phyloP scores from a whole-genome alignment of 2,329 filamentous ascomycete genomes.

The Hymenoscyphus fructigenus region DNA sequence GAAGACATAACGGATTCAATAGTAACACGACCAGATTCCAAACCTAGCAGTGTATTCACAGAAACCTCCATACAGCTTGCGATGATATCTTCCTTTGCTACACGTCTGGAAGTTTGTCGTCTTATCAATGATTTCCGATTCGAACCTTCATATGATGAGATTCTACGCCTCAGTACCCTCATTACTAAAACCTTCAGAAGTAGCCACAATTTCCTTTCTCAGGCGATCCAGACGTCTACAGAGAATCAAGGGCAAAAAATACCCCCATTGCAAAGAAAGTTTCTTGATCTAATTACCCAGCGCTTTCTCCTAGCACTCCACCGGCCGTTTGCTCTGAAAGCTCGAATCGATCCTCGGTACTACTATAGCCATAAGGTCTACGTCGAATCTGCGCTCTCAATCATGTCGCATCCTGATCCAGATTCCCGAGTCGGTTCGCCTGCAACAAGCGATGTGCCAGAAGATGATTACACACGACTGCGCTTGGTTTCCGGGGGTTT shows the following conservation, averaged over 20 bases:
- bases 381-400: constrained; percentile 43
- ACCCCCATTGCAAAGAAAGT: constrained; percentile 40
- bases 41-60: constrained; percentile 39
- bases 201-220: constrained; percentile 20
- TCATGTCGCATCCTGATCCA: constrained; percentile 19
- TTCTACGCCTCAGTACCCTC: constrained; percentile 46
- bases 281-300: constrained; percentile 51
- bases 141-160: constrained; percentile 47
- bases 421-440: not conserved
- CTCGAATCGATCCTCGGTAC: constrained; percentile 46
- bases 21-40: constrained; percentile 25
- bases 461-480: constrained; percentile 28
- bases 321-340: constrained; percentile 45
- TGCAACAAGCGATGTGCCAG: too few species aligned
- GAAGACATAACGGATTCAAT: constrained; percentile 45
- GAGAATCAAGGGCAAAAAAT: constrained; percentile 7
- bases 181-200: constrained; percentile 40
- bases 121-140: constrained; percentile 48
- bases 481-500: constrained; percentile 42
- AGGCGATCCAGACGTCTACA: not conserved
- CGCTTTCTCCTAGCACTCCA: constrained; percentile 58
- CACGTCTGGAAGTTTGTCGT: constrained; percentile 45
- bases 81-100: constrained; percentile 44
- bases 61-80: constrained; percentile 52
- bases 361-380: constrained; percentile 50